These are phyloP conservation scores for Astrothelium macrocarpum DNA, from an alignment of 495 filamentous ascomycete genomes.

Conservation along the genomic window DNA sequence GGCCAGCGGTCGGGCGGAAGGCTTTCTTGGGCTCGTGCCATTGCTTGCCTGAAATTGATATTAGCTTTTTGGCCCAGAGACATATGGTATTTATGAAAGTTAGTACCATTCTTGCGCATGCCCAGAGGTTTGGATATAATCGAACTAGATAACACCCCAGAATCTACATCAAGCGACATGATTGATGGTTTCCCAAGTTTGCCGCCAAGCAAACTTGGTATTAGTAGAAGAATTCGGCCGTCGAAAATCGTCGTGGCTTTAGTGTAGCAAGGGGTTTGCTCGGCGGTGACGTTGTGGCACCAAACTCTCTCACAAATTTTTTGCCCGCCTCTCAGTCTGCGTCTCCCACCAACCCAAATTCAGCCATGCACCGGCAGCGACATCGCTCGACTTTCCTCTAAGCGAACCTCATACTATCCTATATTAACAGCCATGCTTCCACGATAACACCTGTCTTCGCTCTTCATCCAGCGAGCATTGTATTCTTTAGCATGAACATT, in stretches of 20 bases:
- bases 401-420: neutral
- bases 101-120: slow-evolving; percentile 63
- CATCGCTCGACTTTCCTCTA: neutral
- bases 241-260: neutral
- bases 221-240: neutral
- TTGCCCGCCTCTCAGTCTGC: too few species aligned
- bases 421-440: slow-evolving; percentile 19
- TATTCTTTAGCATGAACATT: neutral
- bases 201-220: neutral
- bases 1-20: slow-evolving; percentile 73
- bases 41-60: slow-evolving; percentile 64
- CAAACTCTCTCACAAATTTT: too few species aligned
- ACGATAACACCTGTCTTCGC: slow-evolving; percentile 18
- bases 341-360: neutral
- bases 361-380: neutral
- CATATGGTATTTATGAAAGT: too few species aligned
- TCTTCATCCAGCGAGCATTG: neutral
- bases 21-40: slow-evolving; percentile 76
- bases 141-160: neutral
- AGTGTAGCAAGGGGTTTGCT: neutral
- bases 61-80: slow-evolving; percentile 2
- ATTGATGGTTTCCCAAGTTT: neutral
- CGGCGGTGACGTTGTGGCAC: neutral
- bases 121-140: slow-evolving; percentile 29
- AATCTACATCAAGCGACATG: neutral